Evolutionary conservation across 257 asterid genomes (phyloP).

Genomic region (Solanum peruvianum): DNA sequence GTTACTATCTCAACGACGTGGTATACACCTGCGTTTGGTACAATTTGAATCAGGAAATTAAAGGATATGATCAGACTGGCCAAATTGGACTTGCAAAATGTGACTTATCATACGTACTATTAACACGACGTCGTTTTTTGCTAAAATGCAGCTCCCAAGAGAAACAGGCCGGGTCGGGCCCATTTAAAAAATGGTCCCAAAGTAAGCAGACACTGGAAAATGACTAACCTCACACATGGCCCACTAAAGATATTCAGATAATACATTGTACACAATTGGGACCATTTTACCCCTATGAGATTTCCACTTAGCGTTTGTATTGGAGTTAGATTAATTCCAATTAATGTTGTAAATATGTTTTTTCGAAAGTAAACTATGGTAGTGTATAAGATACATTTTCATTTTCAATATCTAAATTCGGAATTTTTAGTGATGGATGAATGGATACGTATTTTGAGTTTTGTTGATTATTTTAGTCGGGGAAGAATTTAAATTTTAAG

Average conservation of each 20-base stretch:
- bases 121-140: slow-evolving; percentile 12
- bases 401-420: background rate
- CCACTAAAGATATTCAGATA: slow-evolving; percentile 23
- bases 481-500: background rate
- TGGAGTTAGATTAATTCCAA: background rate
- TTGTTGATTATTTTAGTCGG: background rate
- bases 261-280: background rate
- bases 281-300: background rate
- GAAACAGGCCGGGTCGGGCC: background rate
- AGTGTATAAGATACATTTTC: background rate
- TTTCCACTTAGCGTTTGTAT: background rate
- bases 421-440: background rate
- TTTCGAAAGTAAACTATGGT: background rate
- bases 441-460: background rate
- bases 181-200: background rate
- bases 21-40: background rate
- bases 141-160: background rate
- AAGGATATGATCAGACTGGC: background rate
- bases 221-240: slow-evolving; percentile 5
- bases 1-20: background rate
- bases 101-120: background rate
- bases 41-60: background rate
- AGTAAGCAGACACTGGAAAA: slow-evolving; percentile 9
- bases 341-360: background rate
- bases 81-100: background rate